Evolutionary conservation across 441 rosid species (phyloP), one percentile per base, ranked within the genome.

Genomic region (Adansonia rubrostipa): DNA sequence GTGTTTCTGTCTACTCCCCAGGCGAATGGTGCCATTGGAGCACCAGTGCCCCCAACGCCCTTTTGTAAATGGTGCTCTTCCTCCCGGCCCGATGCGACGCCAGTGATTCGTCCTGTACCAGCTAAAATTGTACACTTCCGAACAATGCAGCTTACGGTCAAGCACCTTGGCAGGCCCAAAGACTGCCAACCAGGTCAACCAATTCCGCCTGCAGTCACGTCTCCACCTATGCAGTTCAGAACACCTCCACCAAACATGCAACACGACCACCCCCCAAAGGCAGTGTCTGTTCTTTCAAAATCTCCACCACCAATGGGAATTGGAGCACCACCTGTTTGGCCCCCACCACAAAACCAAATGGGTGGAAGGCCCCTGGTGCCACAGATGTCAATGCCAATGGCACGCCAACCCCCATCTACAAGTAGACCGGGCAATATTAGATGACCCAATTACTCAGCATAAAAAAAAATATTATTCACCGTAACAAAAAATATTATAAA

Each of bases 191-290:
- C 33, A 28, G 85, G 91, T 74, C 92, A 90, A 71, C 22, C 74
- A 9, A 40, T 87, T 22, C 84, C 89, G 9, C 87, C 80, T 1
- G 84, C 80, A 4, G 79, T 40, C 66, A 87, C 89, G 75, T 85
- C 90, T 74, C 92, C 89, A 22, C 92, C 87, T 17, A 82, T 89
- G 88, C 93, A 90, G 78, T 89, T 77, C 81, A 85, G 88, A 82
- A 90, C 90, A n/a, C 88, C 88, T 0, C 91, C 94, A 22, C 89
- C 83, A 17, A 88, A 84, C 66, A 87, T 90, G 93, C 93, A 28
- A 28, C 88, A 0, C 95, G 91, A 3, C 90, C 92, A 4, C 89
- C 90, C 40, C 85, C 89, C 1, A 94, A 45, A 28, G 33, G 33
- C 33, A 28, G 33, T 28, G 10, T 79, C 65, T 11, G 81, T 69